A percentile compares a stretch with the other conserved stretches of the same genome.
phyloP scores from a whole-genome alignment of 2,329 filamentous ascomycete species.

The Curvularia eragrostidis region DNA sequence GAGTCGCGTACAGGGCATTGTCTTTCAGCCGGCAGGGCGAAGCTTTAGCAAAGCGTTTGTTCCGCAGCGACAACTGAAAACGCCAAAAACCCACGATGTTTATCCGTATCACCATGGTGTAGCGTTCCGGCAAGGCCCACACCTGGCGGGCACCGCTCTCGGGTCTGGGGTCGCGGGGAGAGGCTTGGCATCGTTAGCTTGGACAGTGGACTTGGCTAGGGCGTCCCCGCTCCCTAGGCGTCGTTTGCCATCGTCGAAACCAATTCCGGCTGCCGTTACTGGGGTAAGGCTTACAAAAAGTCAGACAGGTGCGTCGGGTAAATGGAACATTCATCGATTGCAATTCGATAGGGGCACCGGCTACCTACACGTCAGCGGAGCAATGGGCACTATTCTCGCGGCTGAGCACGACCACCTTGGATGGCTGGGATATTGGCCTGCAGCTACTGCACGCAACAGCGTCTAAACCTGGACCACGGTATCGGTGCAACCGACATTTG shows the following conservation, averaged over 20 bases:
- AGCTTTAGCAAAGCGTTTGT: slow-evolving; percentile 34
- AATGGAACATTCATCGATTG: slow-evolving; percentile 35
- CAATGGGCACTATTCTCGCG: slow-evolving; percentile 22
- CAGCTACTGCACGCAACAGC: slow-evolving; percentile 9
- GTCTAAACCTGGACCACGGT: slow-evolving; percentile 14
- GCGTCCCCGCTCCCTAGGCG: slow-evolving; percentile 11
- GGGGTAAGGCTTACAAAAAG: slow-evolving; percentile 28
- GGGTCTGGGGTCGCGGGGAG: slow-evolving; percentile 16
- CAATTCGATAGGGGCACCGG: slow-evolving; percentile 34
- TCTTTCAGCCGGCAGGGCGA: slow-evolving; percentile 28
- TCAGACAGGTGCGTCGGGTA: slow-evolving; percentile 36
- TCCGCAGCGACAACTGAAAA: slow-evolving; percentile 1
- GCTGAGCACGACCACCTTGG: slow-evolving; percentile 2
- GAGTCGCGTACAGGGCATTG: slow-evolving; percentile 26
- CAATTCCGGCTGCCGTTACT: slow-evolving; percentile 20
- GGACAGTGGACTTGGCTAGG: slow-evolving; percentile 9
- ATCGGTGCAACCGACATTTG: not conserved
- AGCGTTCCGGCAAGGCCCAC: not conserved
- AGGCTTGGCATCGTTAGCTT: slow-evolving; percentile 19
- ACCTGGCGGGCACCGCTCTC: slow-evolving; percentile 4
- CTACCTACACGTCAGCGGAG: slow-evolving; percentile 18
- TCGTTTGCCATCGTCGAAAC: slow-evolving; percentile 5
- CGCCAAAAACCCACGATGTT: not conserved
- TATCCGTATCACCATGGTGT: not conserved
- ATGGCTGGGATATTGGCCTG: slow-evolving; percentile 4